Conservation (phyloP, 139 green algal genomes). For the Haematococcus lacustris region DNA sequence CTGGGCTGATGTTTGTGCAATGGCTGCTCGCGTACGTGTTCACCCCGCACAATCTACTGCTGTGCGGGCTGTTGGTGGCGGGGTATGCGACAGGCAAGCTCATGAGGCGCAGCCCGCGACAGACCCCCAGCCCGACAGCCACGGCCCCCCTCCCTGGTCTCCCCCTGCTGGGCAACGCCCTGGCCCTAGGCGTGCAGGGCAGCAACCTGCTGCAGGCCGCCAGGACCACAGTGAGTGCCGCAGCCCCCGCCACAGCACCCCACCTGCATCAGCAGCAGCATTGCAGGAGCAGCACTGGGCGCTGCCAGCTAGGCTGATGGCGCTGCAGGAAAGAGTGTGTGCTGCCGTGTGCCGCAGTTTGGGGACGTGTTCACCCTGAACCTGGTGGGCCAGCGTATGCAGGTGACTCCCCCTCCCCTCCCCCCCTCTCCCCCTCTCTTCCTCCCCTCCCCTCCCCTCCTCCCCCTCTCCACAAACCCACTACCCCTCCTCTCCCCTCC, state of each 20-base stretch:
- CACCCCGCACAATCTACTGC: no score
- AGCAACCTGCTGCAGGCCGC: neutral
- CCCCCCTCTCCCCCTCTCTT: no score
- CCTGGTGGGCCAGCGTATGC: conserved; percentile 46
- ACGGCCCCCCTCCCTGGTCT: neutral
- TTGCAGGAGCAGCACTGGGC: neutral
- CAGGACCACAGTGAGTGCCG: neutral
- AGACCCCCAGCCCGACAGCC: no score
- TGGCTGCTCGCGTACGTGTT: no score
- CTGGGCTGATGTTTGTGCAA: no score
- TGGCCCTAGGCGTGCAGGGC: neutral
- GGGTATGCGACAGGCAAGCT: no score
- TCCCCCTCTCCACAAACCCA: no score
- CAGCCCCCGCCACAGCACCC: neutral
- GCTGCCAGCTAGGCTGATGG: neutral
- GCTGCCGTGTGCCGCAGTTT: conserved; percentile 22
- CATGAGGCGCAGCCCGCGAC: no score
- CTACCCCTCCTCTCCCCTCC: no score
- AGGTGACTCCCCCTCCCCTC: no score
- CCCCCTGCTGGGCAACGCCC: neutral
- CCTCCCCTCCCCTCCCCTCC: no score
- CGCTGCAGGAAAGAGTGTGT: neutral
- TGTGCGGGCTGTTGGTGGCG: no score
- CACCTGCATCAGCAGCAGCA: neutral
- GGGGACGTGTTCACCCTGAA: conserved; percentile 50